Percentiles rank a stretch among this genome's conserved stretches.
Evolutionary conservation across 2,329 filamentous ascomycete species (phyloP).

Genomic region (Calonectria henricotiae): DNA sequence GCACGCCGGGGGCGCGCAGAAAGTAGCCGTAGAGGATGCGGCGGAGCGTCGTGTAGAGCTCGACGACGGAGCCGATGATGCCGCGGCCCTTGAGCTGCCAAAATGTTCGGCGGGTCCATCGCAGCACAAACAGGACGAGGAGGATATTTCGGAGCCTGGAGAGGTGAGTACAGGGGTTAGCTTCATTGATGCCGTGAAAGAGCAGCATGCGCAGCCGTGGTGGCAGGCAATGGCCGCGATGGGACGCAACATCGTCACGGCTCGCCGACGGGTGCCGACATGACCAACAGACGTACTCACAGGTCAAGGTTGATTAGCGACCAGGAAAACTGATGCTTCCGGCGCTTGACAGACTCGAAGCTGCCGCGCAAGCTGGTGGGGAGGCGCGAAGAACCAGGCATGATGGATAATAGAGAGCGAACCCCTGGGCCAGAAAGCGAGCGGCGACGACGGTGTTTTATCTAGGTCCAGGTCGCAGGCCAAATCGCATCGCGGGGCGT

Average conservation of each 20-base stretch:
- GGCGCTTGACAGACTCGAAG: conserved; percentile 74
- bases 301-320: conserved; percentile 78
- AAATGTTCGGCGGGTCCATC: conserved; percentile 85
- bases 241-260: not conserved
- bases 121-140: conserved; percentile 89
- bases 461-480: conserved; percentile 32
- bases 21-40: conserved; percentile 88
- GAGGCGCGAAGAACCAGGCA: conserved; percentile 80
- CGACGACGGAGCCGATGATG: conserved; percentile 82
- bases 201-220: not conserved
- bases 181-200: not conserved
- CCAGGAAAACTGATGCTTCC: conserved; percentile 70
- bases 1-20: conserved; percentile 88
- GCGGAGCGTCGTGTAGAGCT: conserved; percentile 81
- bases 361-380: conserved; percentile 80
- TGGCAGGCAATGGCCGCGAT: not conserved
- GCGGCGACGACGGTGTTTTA: conserved; percentile 33
- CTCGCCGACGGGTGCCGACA: conserved; percentile 11
- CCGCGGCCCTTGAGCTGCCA: conserved; percentile 93
- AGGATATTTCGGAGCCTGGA: conserved; percentile 86
- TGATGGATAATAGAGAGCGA: conserved; percentile 54
- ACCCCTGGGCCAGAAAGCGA: conserved; percentile 9
- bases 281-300: conserved; percentile 65
- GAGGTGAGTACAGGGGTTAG: conserved; percentile 25
- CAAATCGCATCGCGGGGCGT: conserved; percentile 47